phyloP scores from a whole-genome alignment of 495 filamentous ascomycete genomes.

The Penicillium alfredii region DNA sequence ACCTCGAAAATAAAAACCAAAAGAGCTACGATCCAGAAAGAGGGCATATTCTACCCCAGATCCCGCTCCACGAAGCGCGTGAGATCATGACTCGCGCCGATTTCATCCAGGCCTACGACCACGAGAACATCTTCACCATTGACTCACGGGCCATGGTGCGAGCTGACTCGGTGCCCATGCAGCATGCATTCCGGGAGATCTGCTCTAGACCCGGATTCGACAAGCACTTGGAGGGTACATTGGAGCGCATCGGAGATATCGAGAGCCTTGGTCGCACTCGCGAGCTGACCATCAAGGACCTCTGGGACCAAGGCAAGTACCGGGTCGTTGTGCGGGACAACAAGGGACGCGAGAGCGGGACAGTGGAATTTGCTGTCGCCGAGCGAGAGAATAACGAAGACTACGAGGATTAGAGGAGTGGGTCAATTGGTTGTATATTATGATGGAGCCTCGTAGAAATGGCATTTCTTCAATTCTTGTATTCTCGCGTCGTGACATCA shows the following conservation, averaged over 20 bases:
- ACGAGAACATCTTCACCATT: slow-evolving; percentile 93
- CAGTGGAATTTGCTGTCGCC: slow-evolving; percentile 41
- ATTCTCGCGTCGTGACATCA: slow-evolving; percentile 38
- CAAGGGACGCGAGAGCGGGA: slow-evolving; percentile 42
- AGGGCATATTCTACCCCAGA: slow-evolving; percentile 75
- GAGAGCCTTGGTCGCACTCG: slow-evolving; percentile 88
- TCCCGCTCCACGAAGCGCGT: slow-evolving; percentile 77
- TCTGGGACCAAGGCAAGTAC: slow-evolving; percentile 74
- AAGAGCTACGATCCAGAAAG: slow-evolving; percentile 52
- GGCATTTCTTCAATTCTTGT: too few relatives aligned
- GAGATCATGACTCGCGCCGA: slow-evolving; percentile 93
- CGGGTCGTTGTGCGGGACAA: slow-evolving; percentile 53
- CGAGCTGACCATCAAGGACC: slow-evolving; percentile 84
- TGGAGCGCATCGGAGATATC: slow-evolving; percentile 80
- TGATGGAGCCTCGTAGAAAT: too few relatives aligned
- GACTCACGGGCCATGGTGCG: slow-evolving; percentile 81
- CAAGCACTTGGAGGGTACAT: slow-evolving; percentile 71
- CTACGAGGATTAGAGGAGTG: slow-evolving; percentile 16
- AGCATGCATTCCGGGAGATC: slow-evolving; percentile 80
- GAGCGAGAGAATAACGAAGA: slow-evolving; percentile 27
- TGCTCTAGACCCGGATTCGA: slow-evolving; percentile 68
- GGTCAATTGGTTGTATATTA: slow-evolving; percentile 3
- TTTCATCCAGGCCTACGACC: slow-evolving; percentile 88
- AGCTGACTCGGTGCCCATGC: slow-evolving; percentile 94
- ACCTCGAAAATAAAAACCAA: slow-evolving; percentile 64